Evolutionary conservation across 495 filamentous ascomycete species (phyloP), one percentile per base, ranked within the genome.

Genomic region (Daldinia childiae): DNA sequence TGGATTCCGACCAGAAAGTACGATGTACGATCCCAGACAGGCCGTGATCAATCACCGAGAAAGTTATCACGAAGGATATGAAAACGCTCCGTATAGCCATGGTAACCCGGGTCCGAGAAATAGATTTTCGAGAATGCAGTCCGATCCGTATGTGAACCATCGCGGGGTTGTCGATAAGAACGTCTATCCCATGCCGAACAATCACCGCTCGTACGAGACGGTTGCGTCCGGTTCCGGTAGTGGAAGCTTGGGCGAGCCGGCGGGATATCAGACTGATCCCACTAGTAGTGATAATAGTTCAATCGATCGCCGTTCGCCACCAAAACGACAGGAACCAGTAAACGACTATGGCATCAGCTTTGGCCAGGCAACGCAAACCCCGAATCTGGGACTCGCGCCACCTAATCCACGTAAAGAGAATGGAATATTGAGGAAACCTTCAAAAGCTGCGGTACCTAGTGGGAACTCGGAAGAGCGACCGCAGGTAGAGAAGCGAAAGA

Each of bases 281-380:
- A 86, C 83, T 39, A 96, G 91, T 78, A 95, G 92, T 65, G 89
- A 96, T 66, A 96, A 97, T 80, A 96, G 92, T 80, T 96, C 92
- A 4, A 86, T 94, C 61, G 93, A 97, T 69, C 90, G 92, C 57
- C 80, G 89, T 26, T 86, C 89, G 60, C 81, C 85, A 9, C 82
- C 88, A 3, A 86, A 89, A 74, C 78, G 78, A 12, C 77, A 78
- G 41, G 81, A 83, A 48, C 80, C 81, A 3, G 30, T 74, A 3
- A 85, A 85, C 62, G 83, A 85, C 54, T 84, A 84, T 59, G 82
- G 82, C 39, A 84, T 85, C 24, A 82, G 78, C 32, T 82, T 85
- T 65, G 75, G 79, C 52, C 71, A 79, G 61, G 67, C 75, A 38
- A 43, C 77, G n/a, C 78, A 82, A 69, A 64, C 79, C 7, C 77